phyloP scores from a whole-genome alignment of 2,329 filamentous ascomycete species.

The Bipolaris cookei region DNA sequence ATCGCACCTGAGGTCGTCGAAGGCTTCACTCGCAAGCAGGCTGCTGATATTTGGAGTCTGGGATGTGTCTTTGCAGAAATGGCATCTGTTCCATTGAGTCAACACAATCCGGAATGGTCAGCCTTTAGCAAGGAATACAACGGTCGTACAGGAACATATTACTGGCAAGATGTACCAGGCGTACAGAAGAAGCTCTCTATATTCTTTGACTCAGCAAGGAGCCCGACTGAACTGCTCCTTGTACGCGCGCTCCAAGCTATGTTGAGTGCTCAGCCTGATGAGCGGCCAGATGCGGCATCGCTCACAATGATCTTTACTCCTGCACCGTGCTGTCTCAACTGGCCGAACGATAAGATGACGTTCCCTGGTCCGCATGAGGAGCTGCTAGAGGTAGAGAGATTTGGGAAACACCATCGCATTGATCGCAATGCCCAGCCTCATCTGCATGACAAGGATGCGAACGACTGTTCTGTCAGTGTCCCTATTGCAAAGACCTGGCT shows the following conservation, averaged over 20 bases:
- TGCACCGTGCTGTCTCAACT: conserved; percentile 47
- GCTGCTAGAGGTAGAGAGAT: conserved; percentile 32
- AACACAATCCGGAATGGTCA: conserved; percentile 33
- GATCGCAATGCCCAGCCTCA: conserved; percentile 26
- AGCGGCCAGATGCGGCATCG: conserved; percentile 40
- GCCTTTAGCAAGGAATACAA: conserved; percentile 39
- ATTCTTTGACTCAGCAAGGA: conserved; percentile 29
- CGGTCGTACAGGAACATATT: conserved; percentile 42
- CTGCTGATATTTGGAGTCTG: conserved; percentile 88
- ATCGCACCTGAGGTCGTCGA: conserved; percentile 45
- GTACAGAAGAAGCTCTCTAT: conserved; percentile 36
- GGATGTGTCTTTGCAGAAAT: conserved; percentile 97
- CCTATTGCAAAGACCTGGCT: conserved; percentile 38
- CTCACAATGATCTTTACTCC: conserved; percentile 45
- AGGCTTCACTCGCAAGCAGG: conserved; percentile 36
- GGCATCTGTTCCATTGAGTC: conserved; percentile 58
- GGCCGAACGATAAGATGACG: conserved; percentile 42
- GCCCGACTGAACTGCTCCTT: conserved; percentile 31
- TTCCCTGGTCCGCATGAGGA: conserved; percentile 46
- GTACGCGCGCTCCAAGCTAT: conserved; percentile 41
- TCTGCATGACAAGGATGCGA: not conserved
- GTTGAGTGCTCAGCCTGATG: conserved; percentile 36
- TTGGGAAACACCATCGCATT: conserved; percentile 26
- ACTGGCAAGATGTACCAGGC: conserved; percentile 44
- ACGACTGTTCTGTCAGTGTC: conserved; percentile 11